Percentiles rank a stretch among this genome's conserved stretches.
Conservation (phyloP, 129 eudicot species). For the Erigeron canadensis region DNA sequence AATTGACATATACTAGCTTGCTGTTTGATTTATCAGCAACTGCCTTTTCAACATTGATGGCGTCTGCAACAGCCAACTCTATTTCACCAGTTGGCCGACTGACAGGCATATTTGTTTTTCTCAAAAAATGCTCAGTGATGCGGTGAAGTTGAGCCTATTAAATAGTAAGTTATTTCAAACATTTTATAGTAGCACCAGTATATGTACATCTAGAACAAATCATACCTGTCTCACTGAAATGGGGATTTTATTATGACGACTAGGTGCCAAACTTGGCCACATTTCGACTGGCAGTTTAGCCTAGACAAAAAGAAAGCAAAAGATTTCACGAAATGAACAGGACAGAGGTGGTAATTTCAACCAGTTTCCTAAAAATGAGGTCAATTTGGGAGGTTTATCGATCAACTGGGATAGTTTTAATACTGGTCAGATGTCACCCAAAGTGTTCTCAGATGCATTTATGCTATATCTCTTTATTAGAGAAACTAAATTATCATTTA, state of each 20-base stretch:
- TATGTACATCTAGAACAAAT: conserved; percentile 13
- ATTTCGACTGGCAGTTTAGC: conserved; percentile 85
- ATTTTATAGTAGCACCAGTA: background rate
- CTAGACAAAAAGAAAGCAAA: conserved; percentile 39
- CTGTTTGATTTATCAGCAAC: conserved; percentile 79
- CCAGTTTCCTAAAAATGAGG: background rate
- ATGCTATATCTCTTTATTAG: background rate
- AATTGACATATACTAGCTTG: conserved; percentile 79
- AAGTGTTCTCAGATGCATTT: background rate
- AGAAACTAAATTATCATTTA: background rate
- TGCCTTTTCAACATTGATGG: conserved; percentile 79
- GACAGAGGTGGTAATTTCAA: conserved; percentile 9
- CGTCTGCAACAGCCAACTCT: conserved; percentile 92
- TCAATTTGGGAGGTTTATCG: background rate
- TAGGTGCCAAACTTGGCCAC: conserved; percentile 75
- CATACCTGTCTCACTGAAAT: conserved; percentile 79
- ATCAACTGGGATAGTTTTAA: background rate
- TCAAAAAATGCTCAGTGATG: conserved; percentile 77
- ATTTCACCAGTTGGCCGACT: conserved; percentile 68
- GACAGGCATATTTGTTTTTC: conserved; percentile 64
- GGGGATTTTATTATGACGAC: conserved; percentile 83
- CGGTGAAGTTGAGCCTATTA: conserved; percentile 89
- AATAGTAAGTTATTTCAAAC: conserved; percentile 7
- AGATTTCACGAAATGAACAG: background rate
- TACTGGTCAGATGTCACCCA: background rate